These are phyloP conservation scores for Simplicillium sp. DNA, from an alignment of 2,329 filamentous ascomycete species.

Conservation along the genomic window DNA sequence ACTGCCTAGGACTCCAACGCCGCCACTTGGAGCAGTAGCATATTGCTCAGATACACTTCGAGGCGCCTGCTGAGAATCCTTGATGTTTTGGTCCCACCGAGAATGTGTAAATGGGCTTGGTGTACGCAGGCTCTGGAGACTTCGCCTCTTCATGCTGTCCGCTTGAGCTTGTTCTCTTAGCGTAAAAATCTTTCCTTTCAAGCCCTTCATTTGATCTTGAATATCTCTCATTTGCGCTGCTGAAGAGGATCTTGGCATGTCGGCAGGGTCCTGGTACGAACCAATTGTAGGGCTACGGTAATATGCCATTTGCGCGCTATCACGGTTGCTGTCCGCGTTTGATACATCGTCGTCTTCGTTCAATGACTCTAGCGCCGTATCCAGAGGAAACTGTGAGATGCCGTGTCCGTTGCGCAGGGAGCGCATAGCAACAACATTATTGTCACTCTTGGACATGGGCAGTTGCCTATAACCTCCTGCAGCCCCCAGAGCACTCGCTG, in stretches of 20 bases:
- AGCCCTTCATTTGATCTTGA: constrained; percentile 74
- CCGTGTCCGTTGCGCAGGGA: constrained; percentile 19
- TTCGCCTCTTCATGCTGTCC: constrained; percentile 69
- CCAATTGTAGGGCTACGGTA: constrained; percentile 37
- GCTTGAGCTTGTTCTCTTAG: constrained; percentile 70
- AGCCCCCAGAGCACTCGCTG: constrained; percentile 54
- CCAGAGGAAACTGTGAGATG: constrained; percentile 28
- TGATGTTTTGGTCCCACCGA: constrained; percentile 20
- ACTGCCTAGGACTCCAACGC: constrained; percentile 1
- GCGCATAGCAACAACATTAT: constrained; percentile 24
- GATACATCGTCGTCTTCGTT: constrained; percentile 39
- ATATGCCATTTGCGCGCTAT: constrained; percentile 22
- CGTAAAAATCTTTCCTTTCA: constrained; percentile 77
- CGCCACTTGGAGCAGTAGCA: too few species aligned
- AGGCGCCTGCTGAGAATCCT: constrained; percentile 10
- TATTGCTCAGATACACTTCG: constrained; percentile 7
- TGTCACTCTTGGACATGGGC: constrained; percentile 31
- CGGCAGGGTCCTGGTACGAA: constrained; percentile 26
- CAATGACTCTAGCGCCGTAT: constrained; percentile 39
- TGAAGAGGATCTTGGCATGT: constrained; percentile 57
- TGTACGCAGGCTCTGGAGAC: constrained; percentile 64
- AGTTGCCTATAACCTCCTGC: constrained; percentile 48
- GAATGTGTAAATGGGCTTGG: constrained; percentile 74
- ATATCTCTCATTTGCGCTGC: constrained; percentile 64
- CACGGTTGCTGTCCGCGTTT: constrained; percentile 17